Conservation (phyloP, 257 asterid species). For the Verbascum thapsus region DNA sequence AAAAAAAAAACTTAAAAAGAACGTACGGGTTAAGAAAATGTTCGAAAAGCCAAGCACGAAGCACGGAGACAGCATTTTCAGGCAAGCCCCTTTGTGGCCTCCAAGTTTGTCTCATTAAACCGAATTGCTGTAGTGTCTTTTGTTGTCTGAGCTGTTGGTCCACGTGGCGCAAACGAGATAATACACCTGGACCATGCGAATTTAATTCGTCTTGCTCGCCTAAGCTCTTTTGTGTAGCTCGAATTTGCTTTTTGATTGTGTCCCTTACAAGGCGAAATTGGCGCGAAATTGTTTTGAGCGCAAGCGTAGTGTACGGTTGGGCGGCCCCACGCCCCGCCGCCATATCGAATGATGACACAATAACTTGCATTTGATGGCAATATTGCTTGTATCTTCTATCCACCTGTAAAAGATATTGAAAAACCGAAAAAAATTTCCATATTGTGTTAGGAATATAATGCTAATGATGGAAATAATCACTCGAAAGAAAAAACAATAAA, state of each 20-base stretch:
- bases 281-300: constrained; percentile 65
- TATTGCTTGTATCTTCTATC: constrained; percentile 68
- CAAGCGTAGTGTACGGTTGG: constrained; percentile 63
- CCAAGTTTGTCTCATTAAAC: constrained; percentile 76
- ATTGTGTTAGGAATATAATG: no score
- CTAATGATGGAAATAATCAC: no score
- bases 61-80: constrained; percentile 70
- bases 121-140: constrained; percentile 63
- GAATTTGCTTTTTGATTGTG: constrained; percentile 66
- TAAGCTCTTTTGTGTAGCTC: constrained; percentile 46
- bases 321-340: constrained; percentile 68
- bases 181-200: constrained; percentile 40
- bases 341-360: constrained; percentile 66
- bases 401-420: constrained; percentile 44
- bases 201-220: constrained; percentile 53
- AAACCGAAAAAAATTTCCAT: not conserved
- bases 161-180: constrained; percentile 63
- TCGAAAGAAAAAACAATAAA: no score
- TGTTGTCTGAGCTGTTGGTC: constrained; percentile 76
- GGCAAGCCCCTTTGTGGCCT: constrained; percentile 90
- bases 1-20: not conserved
- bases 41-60: constrained; percentile 92
- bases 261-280: constrained; percentile 66
- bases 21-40: constrained; percentile 91
- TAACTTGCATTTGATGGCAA: constrained; percentile 60